Evolutionary conservation across 768 basidiomycete genomes (phyloP), one percentile per base, ranked within the genome.

Genomic region (Dacryopinax primogenitus): DNA sequence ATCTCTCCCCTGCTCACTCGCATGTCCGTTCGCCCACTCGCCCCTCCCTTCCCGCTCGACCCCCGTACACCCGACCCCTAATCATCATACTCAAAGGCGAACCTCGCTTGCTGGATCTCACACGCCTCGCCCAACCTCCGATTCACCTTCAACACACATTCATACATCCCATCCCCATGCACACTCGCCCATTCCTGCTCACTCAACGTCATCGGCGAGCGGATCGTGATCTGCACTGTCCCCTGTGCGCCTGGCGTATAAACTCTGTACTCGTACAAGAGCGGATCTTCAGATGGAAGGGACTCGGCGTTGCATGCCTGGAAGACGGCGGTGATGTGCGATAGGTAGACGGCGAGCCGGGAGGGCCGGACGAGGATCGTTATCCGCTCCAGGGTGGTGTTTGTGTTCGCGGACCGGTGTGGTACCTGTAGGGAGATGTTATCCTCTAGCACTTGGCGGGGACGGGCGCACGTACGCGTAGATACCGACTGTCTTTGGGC

Each of bases 351-450:
- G 13, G 51, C 26, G 51, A 58, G 51, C 23, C 51, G 51, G 13
- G 51, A 58, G 13, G 51, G 51, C 26, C 51, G 51, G 13, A 58
- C 32, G 13, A 58, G 51, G 51, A 58, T 58, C 51, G 51, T 58
- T 13, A 58, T 58, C 4, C 30, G 51, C 51, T 26, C 23, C 7
- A 58, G 30, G 3, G 51, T 58, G 26, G 30, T 32, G 23, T 32
- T 32, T 23, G 51, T 9, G 51, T 58, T 58, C 26, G 51, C 51
- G 51, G 51, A 58, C 15, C 51, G 51, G 30, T 58, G 51, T 6
- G 51, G 51, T 23, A 58, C 51, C 51, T 58, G n/a, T 23, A 26
- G 23, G 26, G 37, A 39, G 37, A n/a, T 15, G 26, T 58, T 26
- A 23, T 9, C 18, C 36, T 9, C 11, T 9, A 37, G 36, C 18